phyloP scores from a whole-genome alignment of 2,329 filamentous ascomycete species.

The Corinectria fuckeliana region DNA sequence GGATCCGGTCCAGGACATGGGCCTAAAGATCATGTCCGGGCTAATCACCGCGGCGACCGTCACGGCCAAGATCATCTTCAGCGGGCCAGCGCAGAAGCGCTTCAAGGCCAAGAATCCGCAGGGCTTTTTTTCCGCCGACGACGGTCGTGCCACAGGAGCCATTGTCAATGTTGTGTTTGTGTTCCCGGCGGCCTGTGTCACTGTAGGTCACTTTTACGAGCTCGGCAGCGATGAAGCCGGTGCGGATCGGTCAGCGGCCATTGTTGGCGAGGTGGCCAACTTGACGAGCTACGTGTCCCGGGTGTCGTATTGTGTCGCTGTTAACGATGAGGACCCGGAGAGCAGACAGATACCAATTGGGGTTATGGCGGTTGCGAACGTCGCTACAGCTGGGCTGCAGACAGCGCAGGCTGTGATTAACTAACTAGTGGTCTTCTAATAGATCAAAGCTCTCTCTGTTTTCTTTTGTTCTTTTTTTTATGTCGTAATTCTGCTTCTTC shows the following conservation, averaged over 20 bases:
- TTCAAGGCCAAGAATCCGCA: background rate
- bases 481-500: too few relatives aligned
- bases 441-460: too few relatives aligned
- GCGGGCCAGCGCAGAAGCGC: background rate
- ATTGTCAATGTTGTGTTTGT: background rate
- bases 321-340: background rate
- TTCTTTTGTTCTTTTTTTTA: too few relatives aligned
- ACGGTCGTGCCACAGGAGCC: background rate
- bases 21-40: background rate
- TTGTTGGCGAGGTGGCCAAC: conserved; percentile 1
- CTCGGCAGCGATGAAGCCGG: background rate
- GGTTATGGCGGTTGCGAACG: background rate
- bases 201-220: background rate
- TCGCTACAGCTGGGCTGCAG: background rate
- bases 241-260: background rate
- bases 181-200: background rate
- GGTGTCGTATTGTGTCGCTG: background rate
- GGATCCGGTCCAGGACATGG: background rate
- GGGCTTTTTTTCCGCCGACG: background rate
- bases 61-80: background rate
- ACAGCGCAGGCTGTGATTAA: background rate
- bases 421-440: background rate
- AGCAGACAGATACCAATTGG: background rate
- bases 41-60: background rate
- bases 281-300: background rate